Evolutionary conservation across 164 flowering plant genomes (phyloP).

Genomic region (Aristolochia californica): DNA sequence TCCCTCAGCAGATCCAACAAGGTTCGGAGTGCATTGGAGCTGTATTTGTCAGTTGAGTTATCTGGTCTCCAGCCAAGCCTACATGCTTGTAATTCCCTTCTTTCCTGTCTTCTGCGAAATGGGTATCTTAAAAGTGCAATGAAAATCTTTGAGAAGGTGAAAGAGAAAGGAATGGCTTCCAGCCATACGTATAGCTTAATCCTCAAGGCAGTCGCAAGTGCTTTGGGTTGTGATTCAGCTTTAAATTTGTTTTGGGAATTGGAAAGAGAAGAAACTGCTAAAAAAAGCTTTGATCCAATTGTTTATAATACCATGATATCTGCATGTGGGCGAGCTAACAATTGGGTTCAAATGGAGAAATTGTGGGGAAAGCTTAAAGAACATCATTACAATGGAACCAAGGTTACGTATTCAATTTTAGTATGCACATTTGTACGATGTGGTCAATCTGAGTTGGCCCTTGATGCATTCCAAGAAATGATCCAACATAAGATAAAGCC

Average conservation of each 20-base stretch:
- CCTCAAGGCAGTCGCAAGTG: conserved; percentile 51
- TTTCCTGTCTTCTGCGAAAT: conserved; percentile 66
- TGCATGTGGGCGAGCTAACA: conserved; percentile 39
- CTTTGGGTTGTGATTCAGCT: conserved; percentile 45
- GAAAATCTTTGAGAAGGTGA: conserved; percentile 47
- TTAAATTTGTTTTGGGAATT: conserved; percentile 43
- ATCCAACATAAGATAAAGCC: conserved; percentile 40
- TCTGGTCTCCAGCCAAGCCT: conserved; percentile 39
- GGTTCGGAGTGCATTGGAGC: conserved; percentile 54
- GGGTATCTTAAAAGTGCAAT: conserved; percentile 38
- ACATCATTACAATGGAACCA: conserved; percentile 44
- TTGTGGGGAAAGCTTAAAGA: conserved; percentile 66
- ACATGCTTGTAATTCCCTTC: conserved; percentile 77
- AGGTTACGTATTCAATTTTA: conserved; percentile 54
- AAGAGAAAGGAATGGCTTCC: conserved; percentile 30
- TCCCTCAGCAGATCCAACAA: conserved; percentile 64
- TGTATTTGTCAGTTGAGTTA: conserved; percentile 55
- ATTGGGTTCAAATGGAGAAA: conserved; percentile 51
- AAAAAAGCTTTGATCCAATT: conserved; percentile 41
- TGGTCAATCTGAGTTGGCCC: conserved; percentile 56
- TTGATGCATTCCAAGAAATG: conserved; percentile 80
- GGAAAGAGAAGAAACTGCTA: conserved; percentile 23
- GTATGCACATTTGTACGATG: conserved; percentile 63
- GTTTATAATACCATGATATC: conserved; percentile 83
- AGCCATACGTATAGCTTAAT: conserved; percentile 75